Conservation (phyloP, 176 grass and related monocot genomes). For the Zizania latifolia region DNA sequence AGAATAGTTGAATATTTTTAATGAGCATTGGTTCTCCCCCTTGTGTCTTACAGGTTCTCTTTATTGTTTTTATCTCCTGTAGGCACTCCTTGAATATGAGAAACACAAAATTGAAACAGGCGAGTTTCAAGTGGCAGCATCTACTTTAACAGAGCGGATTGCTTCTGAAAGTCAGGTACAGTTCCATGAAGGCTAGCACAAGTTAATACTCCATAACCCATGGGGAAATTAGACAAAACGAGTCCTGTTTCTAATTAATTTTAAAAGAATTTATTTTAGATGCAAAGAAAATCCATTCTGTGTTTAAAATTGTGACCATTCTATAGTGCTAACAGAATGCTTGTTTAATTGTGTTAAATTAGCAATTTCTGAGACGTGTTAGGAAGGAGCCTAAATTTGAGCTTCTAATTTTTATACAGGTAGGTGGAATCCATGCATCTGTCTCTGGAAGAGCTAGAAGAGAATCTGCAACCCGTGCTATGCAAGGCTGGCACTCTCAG, state of each 20-base stretch:
- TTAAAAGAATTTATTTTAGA: slow-evolving; percentile 16
- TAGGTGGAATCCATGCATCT: slow-evolving; percentile 51
- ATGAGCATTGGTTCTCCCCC: not conserved
- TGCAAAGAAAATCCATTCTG: not conserved
- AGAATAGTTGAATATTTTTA: not conserved
- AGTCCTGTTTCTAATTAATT: slow-evolving; percentile 6
- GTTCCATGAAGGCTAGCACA: not conserved
- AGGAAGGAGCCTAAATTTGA: not conserved
- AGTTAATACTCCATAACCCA: not conserved
- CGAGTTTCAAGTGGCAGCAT: slow-evolving; percentile 63
- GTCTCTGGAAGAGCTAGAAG: slow-evolving; percentile 72
- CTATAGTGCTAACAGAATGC: not conserved
- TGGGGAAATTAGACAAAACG: not conserved
- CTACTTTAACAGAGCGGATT: slow-evolving; percentile 51
- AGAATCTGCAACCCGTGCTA: slow-evolving; percentile 80
- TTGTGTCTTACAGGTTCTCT: not conserved
- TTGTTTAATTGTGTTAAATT: not conserved
- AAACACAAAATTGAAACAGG: slow-evolving; percentile 91
- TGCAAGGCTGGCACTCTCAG: slow-evolving; percentile 86
- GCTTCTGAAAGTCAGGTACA: slow-evolving; percentile 49
- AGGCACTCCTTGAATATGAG: slow-evolving; percentile 99
- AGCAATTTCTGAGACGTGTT: slow-evolving; percentile 11
- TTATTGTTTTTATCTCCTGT: slow-evolving; percentile 25
- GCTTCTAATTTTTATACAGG: slow-evolving; percentile 34
- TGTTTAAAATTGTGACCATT: slow-evolving; percentile 2